These are phyloP conservation scores for Tylopilus rubrobrunneus DNA, from an alignment of 768 basidiomycete species.

Conservation along the genomic window DNA sequence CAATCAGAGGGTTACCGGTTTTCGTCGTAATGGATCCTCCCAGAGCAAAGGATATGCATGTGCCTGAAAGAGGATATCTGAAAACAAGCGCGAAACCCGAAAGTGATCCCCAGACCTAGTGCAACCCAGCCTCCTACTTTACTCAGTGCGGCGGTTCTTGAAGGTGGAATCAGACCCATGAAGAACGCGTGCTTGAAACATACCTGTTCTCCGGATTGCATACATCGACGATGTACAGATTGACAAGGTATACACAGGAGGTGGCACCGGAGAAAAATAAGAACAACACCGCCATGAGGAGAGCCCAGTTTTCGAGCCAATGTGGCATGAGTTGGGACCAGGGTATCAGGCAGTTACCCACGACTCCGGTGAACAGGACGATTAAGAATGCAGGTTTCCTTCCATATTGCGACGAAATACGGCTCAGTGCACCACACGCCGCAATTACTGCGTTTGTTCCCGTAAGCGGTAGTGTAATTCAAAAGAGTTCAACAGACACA, in stretches of 20 bases:
- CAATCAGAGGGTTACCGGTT: slow-evolving; percentile 18
- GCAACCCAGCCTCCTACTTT: slow-evolving; percentile 25
- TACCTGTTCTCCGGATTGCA: slow-evolving; percentile 25
- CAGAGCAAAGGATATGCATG: slow-evolving; percentile 22
- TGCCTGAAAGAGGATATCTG: slow-evolving; percentile 13
- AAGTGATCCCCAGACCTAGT: slow-evolving; percentile 18
- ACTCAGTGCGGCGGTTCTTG: slow-evolving; percentile 27
- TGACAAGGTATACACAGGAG: slow-evolving; percentile 16
- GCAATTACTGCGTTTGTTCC: slow-evolving; percentile 15
- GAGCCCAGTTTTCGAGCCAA: slow-evolving; percentile 7
- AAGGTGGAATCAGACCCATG: slow-evolving; percentile 3
- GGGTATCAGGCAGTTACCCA: slow-evolving; percentile 13
- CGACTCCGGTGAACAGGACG: slow-evolving; percentile 3
- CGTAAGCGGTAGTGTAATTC: slow-evolving; percentile 1
- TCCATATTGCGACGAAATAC: slow-evolving; percentile 24
- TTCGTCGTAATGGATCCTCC: slow-evolving; percentile 30
- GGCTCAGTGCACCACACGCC: slow-evolving; percentile 20
- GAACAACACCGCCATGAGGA: slow-evolving; percentile 17
- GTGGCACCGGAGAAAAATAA: slow-evolving; percentile 9
- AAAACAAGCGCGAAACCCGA: not conserved
- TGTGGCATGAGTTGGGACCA: slow-evolving; percentile 8
- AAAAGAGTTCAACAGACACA: slow-evolving; percentile 8
- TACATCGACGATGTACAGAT: slow-evolving; percentile 27
- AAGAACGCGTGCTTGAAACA: not conserved
- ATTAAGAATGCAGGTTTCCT: slow-evolving; percentile 23